Percentiles rank a stretch among this genome's conserved stretches.
phyloP scores from a whole-genome alignment of 148 eudicot species.

The Persicaria tinctoria region DNA sequence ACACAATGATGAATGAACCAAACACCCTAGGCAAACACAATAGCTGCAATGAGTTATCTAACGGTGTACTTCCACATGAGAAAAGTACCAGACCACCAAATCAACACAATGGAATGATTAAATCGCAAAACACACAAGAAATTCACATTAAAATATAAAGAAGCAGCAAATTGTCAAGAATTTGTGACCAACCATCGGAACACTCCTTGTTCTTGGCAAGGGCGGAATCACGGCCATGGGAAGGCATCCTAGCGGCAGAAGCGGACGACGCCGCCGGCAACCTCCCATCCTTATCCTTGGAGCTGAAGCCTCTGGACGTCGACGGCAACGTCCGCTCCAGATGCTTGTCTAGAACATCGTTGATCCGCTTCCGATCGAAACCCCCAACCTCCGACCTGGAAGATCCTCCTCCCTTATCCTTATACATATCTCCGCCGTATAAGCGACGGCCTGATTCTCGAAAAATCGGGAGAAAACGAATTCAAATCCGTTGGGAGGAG shows the following conservation, averaged over 20 bases:
- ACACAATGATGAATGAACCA: not conserved
- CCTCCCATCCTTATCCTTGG: slow-evolving; percentile 12
- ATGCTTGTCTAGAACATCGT: slow-evolving; percentile 15
- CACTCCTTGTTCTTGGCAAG: slow-evolving; percentile 3
- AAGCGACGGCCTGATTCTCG: not conserved
- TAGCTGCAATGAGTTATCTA: not conserved
- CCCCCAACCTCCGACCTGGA: slow-evolving; percentile 13
- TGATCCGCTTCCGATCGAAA: slow-evolving; percentile 14
- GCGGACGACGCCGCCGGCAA: not conserved
- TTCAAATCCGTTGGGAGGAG: not conserved
- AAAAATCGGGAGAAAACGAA: not conserved
- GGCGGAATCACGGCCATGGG: not conserved
- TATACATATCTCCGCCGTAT: not conserved
- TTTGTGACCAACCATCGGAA: slow-evolving; percentile 12
- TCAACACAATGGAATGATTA: not conserved
- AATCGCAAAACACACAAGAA: not conserved
- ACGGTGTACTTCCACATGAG: not conserved
- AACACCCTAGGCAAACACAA: not conserved
- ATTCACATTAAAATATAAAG: not conserved
- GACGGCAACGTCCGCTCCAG: slow-evolving; percentile 15
- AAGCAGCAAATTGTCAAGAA: not conserved
- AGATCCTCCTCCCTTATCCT: slow-evolving; percentile 10
- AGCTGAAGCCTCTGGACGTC: slow-evolving; percentile 2
- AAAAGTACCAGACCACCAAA: not conserved
- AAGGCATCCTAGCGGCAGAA: slow-evolving; percentile 1